These are phyloP conservation scores for Stemphylium beticola DNA, from an alignment of 2,329 filamentous ascomycete species.

Conservation along the genomic window DNA sequence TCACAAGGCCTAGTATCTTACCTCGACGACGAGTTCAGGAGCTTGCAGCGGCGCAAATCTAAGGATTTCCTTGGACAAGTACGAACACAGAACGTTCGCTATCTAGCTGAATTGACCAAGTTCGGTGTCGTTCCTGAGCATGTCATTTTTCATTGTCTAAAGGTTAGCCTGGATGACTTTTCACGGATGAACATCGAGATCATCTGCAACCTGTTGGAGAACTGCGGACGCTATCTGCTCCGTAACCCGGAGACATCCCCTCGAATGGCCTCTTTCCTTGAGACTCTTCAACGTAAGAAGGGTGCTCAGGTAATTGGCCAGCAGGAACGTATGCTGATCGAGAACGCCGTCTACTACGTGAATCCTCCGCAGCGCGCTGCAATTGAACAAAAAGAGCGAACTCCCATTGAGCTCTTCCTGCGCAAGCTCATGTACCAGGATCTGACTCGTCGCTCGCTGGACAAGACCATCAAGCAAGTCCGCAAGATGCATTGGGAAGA, in stretches of 20 bases:
- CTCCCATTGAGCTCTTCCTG: constrained; percentile 89
- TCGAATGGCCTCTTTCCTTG: constrained; percentile 90
- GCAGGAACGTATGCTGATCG: constrained; percentile 96
- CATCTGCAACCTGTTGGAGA: constrained; percentile 93
- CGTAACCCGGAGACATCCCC: constrained; percentile 92
- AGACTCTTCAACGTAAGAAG: constrained; percentile 95
- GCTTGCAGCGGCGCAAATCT: constrained; percentile 92
- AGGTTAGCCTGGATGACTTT: constrained; percentile 96
- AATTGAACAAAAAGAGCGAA: constrained; percentile 95
- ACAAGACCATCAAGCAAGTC: constrained; percentile 91
- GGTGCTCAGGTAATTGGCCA: constrained; percentile 92
- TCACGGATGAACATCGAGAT: constrained; percentile 99
- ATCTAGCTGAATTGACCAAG: constrained; percentile 95
- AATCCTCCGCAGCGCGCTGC: constrained; percentile 92
- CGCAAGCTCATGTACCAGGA: constrained; percentile 92
- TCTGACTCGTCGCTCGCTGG: constrained; percentile 91
- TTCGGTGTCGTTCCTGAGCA: constrained; percentile 98
- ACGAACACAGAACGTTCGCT: constrained; percentile 92
- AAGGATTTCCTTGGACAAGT: constrained; percentile 97
- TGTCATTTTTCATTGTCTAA: constrained; percentile 97
- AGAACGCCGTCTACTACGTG: constrained; percentile 97
- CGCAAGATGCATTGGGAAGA: constrained; percentile 98
- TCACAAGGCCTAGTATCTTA: constrained; percentile 89
- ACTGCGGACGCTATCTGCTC: constrained; percentile 91
- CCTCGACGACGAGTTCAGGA: constrained; percentile 95